phyloP scores from a whole-genome alignment of 768 basidiomycete species.

The Fomitopsis serialis region DNA sequence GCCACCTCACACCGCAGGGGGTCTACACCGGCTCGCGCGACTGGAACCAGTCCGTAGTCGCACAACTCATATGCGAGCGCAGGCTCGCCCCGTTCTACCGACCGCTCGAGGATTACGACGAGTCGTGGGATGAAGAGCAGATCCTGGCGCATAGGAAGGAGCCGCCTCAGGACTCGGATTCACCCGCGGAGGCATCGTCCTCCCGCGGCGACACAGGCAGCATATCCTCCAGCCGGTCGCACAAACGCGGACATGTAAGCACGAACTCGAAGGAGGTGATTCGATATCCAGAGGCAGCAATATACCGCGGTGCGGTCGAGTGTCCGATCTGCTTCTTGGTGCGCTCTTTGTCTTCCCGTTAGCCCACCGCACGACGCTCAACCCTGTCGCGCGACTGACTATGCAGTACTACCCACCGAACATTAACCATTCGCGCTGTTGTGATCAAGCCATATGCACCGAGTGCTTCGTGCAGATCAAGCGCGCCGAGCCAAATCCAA shows the following conservation, averaged over 20 bases:
- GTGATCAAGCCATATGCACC: conserved; percentile 97
- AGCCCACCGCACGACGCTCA: conserved; percentile 14
- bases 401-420: conserved; percentile 92
- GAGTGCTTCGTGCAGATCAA: conserved; percentile 99
- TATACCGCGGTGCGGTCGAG: conserved; percentile 83
- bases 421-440: conserved; percentile 96
- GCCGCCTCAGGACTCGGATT: conserved; percentile 43
- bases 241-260: conserved; percentile 30
- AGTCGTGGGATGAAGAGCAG: conserved; percentile 84
- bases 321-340: conserved; percentile 99
- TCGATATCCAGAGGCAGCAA: conserved; percentile 64
- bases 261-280: conserved; percentile 51
- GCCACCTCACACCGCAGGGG: conserved; percentile 75
- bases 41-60: conserved; percentile 86
- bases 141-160: conserved; percentile 80
- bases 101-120: conserved; percentile 89
- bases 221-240: conserved; percentile 21
- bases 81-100: conserved; percentile 94
- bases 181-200: conserved; percentile 32
- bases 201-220: conserved; percentile 39
- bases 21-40: conserved; percentile 81
- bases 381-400: conserved; percentile 1
- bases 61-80: conserved; percentile 82
- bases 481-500: conserved; percentile 89
- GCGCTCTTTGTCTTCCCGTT: conserved; percentile 28